Evolutionary conservation across 2,329 filamentous ascomycete species (phyloP), one percentile per base, ranked within the genome.

Genomic region (Monilinia vaccinii-corymbosi): DNA sequence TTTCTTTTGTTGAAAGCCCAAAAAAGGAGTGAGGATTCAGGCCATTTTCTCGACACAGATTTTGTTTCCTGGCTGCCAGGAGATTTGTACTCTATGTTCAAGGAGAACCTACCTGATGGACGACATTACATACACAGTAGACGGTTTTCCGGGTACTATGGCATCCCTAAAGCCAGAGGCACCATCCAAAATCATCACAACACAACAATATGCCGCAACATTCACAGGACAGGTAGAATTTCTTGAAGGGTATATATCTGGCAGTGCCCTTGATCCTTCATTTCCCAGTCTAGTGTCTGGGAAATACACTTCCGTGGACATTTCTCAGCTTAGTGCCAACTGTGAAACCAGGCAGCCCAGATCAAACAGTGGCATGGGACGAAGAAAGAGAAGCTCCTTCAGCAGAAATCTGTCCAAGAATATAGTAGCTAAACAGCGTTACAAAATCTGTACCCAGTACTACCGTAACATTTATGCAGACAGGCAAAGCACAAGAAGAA

Each of bases 1-100:
- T 60, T 56, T 45, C 51, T 46, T 63, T 71, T 55, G 48, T 55
- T 53, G 13, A 53, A 28, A 45, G 16, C 34, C n/a, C 45, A 50
- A 45, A 40, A 50, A 23, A 48, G 25, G n/a, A 57, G 32, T 42
- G 45, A 50, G 45, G 45, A 58, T 49, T 36, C 32, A 45, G 34
- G 56, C 25, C 28, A 53, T 32, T 21, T 38, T 53, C 38, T 44
- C n/a, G 21, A 53, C 25, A 21, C n/a, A 21, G 31, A 53, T 44
- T 28, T 51, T 55, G 48, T 44, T 55, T 44, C 57, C 34, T 14
- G 25, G 16, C 47, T 45, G 18, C 49, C 48, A 14, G 32, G 45
- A 45, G 25, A 38, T 55, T 34, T 42, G 11, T 16, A 21, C 16
- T 13, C 55, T 49, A 1, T 59, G 10, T 61, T 61, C 38, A 36